A percentile compares a stretch with the other conserved stretches of the same genome.
Conservation (phyloP, 306 rosid genomes). For the Crataegus laevigata region DNA sequence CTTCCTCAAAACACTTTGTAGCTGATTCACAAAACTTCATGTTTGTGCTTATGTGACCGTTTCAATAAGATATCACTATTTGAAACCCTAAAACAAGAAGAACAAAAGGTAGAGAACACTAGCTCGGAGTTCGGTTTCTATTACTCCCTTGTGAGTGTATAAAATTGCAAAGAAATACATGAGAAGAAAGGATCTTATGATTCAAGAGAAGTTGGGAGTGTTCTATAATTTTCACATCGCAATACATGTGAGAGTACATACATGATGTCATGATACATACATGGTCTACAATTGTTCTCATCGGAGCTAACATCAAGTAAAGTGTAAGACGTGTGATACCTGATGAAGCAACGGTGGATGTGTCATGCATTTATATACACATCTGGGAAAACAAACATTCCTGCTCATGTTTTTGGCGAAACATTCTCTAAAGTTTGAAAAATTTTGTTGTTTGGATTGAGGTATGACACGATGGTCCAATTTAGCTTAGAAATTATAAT, state of each 20-base stretch:
- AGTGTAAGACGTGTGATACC: not conserved
- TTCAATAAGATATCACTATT: not conserved
- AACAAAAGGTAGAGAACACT: not conserved
- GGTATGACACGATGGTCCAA: not conserved
- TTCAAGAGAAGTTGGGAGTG: not conserved
- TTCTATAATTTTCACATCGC: not conserved
- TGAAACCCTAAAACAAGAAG: not conserved
- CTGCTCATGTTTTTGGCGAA: not conserved
- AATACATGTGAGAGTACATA: not conserved
- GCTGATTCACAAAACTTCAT: not conserved
- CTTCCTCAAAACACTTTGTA: not conserved
- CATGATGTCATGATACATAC: not conserved
- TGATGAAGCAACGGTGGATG: not conserved
- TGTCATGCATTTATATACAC: not conserved
- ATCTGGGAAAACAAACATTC: not conserved
- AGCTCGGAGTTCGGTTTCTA: not conserved
- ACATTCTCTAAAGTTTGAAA: not conserved
- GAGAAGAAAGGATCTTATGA: not conserved
- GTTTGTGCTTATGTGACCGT: not conserved
- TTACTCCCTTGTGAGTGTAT: not conserved
- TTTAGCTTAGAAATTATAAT: not conserved
- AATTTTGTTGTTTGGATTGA: not conserved
- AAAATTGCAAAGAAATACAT: not conserved
- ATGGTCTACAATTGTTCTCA: not conserved
- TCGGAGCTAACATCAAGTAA: too few species aligned